These are phyloP conservation scores for Pseudogymnoascus sp. DNA, from an alignment of 2,329 filamentous ascomycete genomes.

Conservation along the genomic window DNA sequence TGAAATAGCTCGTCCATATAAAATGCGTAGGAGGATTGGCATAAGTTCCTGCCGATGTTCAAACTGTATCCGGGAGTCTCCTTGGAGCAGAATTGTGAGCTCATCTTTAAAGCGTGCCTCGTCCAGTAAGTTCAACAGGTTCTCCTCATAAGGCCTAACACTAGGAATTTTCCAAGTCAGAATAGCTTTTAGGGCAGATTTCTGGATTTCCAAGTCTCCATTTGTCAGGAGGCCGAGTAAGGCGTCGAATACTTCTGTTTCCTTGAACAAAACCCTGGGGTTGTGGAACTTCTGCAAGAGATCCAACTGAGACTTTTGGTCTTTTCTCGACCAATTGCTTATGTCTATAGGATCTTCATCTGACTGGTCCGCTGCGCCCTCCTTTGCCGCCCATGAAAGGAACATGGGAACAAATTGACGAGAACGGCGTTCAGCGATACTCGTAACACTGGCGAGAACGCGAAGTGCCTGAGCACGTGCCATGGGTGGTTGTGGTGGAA, in stretches of 20 bases:
- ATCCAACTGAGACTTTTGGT: slow-evolving; percentile 74
- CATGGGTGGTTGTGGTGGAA: slow-evolving; percentile 43
- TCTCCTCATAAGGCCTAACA: slow-evolving; percentile 73
- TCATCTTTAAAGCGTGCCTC: slow-evolving; percentile 91
- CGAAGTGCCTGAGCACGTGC: slow-evolving; percentile 73
- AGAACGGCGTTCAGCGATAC: slow-evolving; percentile 77
- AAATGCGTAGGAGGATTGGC: slow-evolving; percentile 75
- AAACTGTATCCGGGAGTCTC: slow-evolving; percentile 63
- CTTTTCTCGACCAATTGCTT: slow-evolving; percentile 61
- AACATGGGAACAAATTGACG: slow-evolving; percentile 80
- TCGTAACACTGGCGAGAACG: slow-evolving; percentile 65
- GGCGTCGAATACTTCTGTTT: slow-evolving; percentile 66
- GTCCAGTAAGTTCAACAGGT: slow-evolving; percentile 78
- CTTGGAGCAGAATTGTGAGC: slow-evolving; percentile 78
- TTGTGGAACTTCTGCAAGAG: slow-evolving; percentile 83
- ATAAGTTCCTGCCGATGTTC: slow-evolving; percentile 69
- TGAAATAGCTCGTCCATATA: slow-evolving; percentile 85
- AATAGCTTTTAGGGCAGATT: slow-evolving; percentile 73
- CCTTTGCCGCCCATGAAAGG: slow-evolving; percentile 64
- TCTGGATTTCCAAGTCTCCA: slow-evolving; percentile 86
- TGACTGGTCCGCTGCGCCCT: slow-evolving; percentile 26
- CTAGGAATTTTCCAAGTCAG: slow-evolving; percentile 80
- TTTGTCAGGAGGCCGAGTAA: slow-evolving; percentile 73
- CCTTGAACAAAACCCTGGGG: slow-evolving; percentile 73
- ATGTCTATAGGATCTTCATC: slow-evolving; percentile 23